Percentiles rank a stretch among this genome's conserved stretches.
Evolutionary conservation across 78 protist genomes (phyloP).

Genomic region (Dictyostelium firmibasis): DNA sequence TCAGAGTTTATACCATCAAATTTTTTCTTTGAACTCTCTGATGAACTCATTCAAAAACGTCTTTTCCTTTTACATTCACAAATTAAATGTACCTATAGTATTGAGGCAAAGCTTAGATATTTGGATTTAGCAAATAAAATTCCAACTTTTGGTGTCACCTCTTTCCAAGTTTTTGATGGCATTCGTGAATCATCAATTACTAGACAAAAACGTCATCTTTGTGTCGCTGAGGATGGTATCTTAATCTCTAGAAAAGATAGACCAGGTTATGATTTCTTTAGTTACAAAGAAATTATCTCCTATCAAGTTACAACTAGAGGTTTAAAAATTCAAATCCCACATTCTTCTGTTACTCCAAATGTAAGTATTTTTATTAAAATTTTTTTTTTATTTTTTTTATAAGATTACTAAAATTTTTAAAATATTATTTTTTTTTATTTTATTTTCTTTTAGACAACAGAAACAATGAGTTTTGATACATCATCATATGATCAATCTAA

Average conservation of each 20-base stretch:
- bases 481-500: conserved; percentile 56
- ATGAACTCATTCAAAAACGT: conserved; percentile 54
- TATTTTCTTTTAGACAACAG: not conserved
- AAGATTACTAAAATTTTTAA: too few relatives aligned
- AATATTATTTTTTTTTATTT: not conserved
- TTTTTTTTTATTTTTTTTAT: not conserved
- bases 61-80: conserved; percentile 42
- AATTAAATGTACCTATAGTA: conserved; percentile 34
- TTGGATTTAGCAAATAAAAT: conserved; percentile 65
- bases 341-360: conserved; percentile 22
- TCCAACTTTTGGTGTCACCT: conserved; percentile 68
- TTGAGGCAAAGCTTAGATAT: conserved; percentile 64
- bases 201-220: conserved; percentile 8
- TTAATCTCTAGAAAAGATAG: conserved; percentile 61
- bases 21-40: conserved; percentile 30
- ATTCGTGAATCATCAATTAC: not conserved
- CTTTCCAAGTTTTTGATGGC: conserved; percentile 46
- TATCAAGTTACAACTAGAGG: conserved; percentile 53
- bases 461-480: conserved; percentile 46
- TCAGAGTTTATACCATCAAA: conserved; percentile 31
- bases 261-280: conserved; percentile 38
- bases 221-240: conserved; percentile 59
- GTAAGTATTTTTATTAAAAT: not conserved
- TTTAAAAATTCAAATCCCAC: conserved; percentile 46
- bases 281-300: not conserved